Conservation (phyloP, 768 basidiomycete genomes). For the Tulasnella sp. region DNA sequence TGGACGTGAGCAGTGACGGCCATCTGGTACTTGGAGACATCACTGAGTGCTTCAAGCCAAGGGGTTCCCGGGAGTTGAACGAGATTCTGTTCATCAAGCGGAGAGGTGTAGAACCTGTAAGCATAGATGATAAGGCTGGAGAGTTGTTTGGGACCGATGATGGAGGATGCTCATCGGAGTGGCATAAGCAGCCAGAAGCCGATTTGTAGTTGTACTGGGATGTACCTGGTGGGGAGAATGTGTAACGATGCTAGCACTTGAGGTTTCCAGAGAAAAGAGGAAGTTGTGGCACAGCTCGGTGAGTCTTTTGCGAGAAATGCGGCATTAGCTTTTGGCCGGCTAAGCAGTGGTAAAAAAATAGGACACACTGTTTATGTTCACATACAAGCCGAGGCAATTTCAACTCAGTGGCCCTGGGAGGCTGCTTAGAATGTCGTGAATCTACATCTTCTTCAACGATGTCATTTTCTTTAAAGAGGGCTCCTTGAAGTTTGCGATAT, state of each 20-base stretch:
- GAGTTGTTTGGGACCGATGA: conserved; percentile 76
- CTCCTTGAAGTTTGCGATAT: conserved; percentile 82
- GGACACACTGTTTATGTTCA: conserved; percentile 78
- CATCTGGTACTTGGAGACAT: conserved; percentile 91
- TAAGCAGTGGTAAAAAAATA: background rate
- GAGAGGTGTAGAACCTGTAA: conserved; percentile 85
- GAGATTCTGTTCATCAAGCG: conserved; percentile 75
- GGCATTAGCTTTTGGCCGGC: conserved; percentile 8
- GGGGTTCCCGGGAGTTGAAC: conserved; percentile 59
- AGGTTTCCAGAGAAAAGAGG: conserved; percentile 69
- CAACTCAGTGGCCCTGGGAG: conserved; percentile 42
- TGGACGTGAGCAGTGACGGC: conserved; percentile 68
- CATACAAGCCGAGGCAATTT: conserved; percentile 63
- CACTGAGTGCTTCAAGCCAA: conserved; percentile 96
- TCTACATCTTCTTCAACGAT: conserved; percentile 50
- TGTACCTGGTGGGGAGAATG: conserved; percentile 86
- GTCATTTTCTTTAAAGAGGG: conserved; percentile 43
- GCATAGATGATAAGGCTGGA: conserved; percentile 94
- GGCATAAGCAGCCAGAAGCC: conserved; percentile 88
- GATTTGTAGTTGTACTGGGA: conserved; percentile 87
- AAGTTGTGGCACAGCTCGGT: conserved; percentile 87
- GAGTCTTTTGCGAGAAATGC: conserved; percentile 43
- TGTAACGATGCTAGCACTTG: conserved; percentile 81
- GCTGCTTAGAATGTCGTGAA: conserved; percentile 35
- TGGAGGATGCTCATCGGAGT: conserved; percentile 72